These are phyloP conservation scores for Talaromyces ruber DNA, from an alignment of 495 filamentous ascomycete species.

Conservation along the genomic window DNA sequence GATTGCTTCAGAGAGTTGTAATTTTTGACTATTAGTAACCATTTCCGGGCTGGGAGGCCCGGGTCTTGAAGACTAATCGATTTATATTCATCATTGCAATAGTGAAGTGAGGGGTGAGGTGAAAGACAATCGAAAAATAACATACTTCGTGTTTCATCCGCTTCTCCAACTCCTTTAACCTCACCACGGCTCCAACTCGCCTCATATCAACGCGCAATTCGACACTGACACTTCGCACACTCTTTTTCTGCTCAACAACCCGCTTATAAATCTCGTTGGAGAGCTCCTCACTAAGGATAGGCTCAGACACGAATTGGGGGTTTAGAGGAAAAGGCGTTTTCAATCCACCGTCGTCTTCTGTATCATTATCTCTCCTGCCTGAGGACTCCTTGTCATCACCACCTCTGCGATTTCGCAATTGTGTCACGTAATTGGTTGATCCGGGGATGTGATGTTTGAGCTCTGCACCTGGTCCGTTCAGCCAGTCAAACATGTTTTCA, in stretches of 20 bases:
- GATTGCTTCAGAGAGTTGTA: slow-evolving; percentile 39
- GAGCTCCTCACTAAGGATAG: slow-evolving; percentile 67
- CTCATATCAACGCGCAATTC: slow-evolving; percentile 73
- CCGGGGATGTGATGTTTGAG: slow-evolving; percentile 49
- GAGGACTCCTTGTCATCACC: slow-evolving; percentile 9
- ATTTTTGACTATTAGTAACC: slow-evolving; percentile 47
- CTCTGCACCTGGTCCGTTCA: slow-evolving; percentile 46
- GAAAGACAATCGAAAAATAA: slow-evolving; percentile 13
- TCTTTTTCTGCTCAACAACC: slow-evolving; percentile 54
- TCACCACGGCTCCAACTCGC: slow-evolving; percentile 79
- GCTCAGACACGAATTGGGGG: slow-evolving; percentile 56
- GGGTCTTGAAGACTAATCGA: slow-evolving; percentile 99
- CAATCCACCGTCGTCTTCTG: slow-evolving; percentile 5
- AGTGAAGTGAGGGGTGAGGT: slow-evolving; percentile 27
- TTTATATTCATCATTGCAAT: slow-evolving; percentile 61
- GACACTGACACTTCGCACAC: slow-evolving; percentile 71
- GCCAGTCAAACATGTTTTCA: slow-evolving; percentile 57
- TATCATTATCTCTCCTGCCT: slow-evolving; percentile 9
- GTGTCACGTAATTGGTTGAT: slow-evolving; percentile 58
- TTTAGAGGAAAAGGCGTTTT: slow-evolving; percentile 68
- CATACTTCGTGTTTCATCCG: slow-evolving; percentile 64
- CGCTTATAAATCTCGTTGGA: slow-evolving; percentile 65
- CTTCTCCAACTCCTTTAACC: slow-evolving; percentile 82
- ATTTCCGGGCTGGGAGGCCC: slow-evolving; percentile 33
- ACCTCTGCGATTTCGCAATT: slow-evolving; percentile 25